Percentiles rank a stretch among this genome's conserved stretches.
phyloP scores from a whole-genome alignment of 139 green algal species.

The Chloropicon primus region DNA sequence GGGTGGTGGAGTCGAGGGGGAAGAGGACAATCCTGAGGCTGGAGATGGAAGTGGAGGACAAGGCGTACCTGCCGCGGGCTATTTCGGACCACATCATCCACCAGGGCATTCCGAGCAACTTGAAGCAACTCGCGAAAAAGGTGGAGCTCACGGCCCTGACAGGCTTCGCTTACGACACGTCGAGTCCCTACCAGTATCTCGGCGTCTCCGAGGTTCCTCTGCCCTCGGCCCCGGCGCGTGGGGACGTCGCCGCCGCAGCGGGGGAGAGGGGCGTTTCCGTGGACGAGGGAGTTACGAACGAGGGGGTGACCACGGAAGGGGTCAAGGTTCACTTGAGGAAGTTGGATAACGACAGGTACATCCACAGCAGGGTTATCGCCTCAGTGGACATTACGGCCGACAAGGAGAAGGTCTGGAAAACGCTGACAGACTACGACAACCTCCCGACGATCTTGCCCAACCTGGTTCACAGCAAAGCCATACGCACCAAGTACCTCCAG shows the following conservation, averaged over 20 bases:
- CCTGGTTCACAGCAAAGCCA: neutral
- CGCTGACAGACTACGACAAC: neutral
- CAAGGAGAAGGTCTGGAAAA: neutral
- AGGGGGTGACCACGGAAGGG: no score
- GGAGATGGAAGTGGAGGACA: neutral
- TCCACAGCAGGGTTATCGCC: neutral
- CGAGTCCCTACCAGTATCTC: neutral
- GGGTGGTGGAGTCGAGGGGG: neutral
- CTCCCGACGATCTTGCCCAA: neutral
- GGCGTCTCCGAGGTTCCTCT: neutral
- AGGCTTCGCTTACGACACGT: neutral
- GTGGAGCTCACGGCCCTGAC: neutral
- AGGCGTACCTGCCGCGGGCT: neutral
- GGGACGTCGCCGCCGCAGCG: no score
- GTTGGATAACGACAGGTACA: neutral
- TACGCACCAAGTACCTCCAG: neutral
- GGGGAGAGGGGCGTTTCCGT: neutral
- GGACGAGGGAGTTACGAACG: neutral
- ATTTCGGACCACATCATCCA: neutral
- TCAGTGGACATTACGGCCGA: neutral
- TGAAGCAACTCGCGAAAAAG: neutral
- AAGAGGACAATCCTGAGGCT: neutral
- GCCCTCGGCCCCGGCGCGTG: no score
- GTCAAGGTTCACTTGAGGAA: neutral
- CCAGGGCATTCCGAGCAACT: neutral